Base-by-base conservation (phyloP, 139 green algal species). In the Volvox africanus region DNA sequence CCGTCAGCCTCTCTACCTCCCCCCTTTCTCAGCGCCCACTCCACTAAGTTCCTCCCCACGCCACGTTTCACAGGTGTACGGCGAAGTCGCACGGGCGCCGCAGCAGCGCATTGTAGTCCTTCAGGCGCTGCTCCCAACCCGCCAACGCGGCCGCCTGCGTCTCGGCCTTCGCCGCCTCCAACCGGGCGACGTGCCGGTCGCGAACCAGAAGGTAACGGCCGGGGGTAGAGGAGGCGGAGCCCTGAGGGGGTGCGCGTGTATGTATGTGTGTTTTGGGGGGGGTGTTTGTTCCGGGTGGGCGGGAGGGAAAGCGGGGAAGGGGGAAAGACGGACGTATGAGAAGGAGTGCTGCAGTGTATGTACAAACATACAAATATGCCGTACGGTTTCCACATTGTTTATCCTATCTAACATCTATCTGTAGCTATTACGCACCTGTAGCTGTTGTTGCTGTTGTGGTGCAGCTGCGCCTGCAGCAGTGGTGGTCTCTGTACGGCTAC, bases 11-110 rank as follows among this genome's bases (percentile, higher is more conserved):
- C 44, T 55, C 44, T 9, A 5, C 44, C 44, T 55, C 44, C 44
- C 44, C 44, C 44, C 9, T 73, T 28, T 5, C 65, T 30, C 65
- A 24, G 65, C 65, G 2, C 65, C 65, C 65, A 73, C 65, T 28
- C 21, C 24, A 73, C 65, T 9, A 73, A 6, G 21, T 73, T 12
- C 2, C 65, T 3, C 24, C 11, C 21, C 65, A 11, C 24, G 2
- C 9, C 65, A 11, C 24, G 12, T 1, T 19, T 55, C 44, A 90
- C 55, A 90, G 86, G 28, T 85, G 80, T 50, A 92, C 35, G 17
- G 82, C 89, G 36, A 87, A 92, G 75, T 89, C 30, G 89, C 89
- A 92, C 21, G 89, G 89, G 82, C 80, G 44, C 35, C 35, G 33
- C 75, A 92, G 73, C 55, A 79, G 67, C 30, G 18, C 30, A 35